Percentiles rank a stretch among this genome's conserved stretches.
phyloP scores from a whole-genome alignment of 495 filamentous ascomycete genomes.

The Tuber aestivum region DNA sequence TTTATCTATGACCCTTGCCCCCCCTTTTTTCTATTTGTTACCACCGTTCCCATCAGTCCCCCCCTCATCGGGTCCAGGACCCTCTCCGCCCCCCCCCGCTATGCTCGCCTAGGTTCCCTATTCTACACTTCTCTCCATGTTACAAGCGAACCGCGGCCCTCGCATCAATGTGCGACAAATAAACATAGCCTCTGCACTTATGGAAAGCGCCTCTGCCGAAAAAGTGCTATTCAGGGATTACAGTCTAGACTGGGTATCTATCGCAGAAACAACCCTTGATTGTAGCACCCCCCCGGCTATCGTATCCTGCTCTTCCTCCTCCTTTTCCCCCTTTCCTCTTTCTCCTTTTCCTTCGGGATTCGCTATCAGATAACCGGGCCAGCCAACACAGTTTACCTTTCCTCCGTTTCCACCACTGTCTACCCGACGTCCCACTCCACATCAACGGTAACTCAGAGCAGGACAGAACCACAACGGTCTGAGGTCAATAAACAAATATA shows the following conservation, averaged over 20 bases:
- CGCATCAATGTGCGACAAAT: neutral
- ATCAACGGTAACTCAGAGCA: neutral
- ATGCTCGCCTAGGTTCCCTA: neutral
- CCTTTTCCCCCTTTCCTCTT: neutral
- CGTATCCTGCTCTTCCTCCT: neutral
- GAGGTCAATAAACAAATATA: neutral
- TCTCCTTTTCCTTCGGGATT: neutral
- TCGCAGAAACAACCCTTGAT: neutral
- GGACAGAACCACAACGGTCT: neutral
- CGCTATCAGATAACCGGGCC: neutral
- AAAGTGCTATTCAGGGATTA: neutral
- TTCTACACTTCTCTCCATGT: neutral
- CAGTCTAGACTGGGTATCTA: neutral
- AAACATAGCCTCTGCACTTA: neutral
- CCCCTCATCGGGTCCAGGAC: neutral
- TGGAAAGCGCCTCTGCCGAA: neutral
- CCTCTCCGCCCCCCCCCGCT: neutral
- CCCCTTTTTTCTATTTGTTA: neutral
- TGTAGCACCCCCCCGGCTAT: neutral
- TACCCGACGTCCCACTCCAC: neutral
- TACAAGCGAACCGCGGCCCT: neutral
- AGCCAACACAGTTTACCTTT: neutral
- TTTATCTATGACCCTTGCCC: neutral
- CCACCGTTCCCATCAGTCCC: neutral
- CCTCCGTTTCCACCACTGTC: neutral